phyloP scores from a whole-genome alignment of 192 early-diverging fungal species.

The Haplosporangium gracile region DNA sequence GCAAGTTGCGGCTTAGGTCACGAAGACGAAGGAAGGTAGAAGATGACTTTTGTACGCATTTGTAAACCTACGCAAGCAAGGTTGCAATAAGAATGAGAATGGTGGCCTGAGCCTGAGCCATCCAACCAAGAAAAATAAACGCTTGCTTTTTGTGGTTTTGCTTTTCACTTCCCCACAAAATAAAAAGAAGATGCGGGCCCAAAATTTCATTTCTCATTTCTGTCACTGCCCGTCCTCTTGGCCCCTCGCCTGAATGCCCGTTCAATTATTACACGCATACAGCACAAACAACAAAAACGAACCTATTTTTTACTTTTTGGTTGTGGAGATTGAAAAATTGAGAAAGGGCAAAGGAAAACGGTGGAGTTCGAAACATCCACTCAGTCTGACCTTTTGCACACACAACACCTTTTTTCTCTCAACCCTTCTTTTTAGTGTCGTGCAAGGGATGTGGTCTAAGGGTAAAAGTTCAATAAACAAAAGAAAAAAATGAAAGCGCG shows the following conservation, averaged over 20 bases:
- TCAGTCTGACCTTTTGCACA: too few relatives aligned
- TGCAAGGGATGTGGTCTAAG: constrained; percentile 1
- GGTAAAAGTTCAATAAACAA: constrained; percentile 7
- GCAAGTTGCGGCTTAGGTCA: neutral
- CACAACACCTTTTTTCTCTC: too few relatives aligned
- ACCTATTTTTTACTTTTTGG: constrained; percentile 44
- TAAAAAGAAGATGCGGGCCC: constrained; percentile 21
- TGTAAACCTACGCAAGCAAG: neutral
- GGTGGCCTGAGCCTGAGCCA: constrained; percentile 10
- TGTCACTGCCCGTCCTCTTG: neutral
- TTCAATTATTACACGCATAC: neutral
- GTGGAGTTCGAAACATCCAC: neutral
- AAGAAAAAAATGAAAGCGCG: constrained; percentile 7
- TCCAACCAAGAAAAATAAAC: constrained; percentile 12
- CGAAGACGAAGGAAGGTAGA: neutral
- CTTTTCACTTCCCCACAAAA: neutral
- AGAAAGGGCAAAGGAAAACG: neutral
- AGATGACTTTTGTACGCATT: neutral
- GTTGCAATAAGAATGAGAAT: neutral
- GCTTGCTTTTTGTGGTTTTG: constrained; percentile 13
- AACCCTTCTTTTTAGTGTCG: neutral
- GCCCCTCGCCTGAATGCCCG: neutral
- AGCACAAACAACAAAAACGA: constrained; percentile 5
- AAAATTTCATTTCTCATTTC: neutral
- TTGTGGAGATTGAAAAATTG: constrained; percentile 52